Evolutionary conservation across 177 flowering plant genomes (phyloP).

Genomic region (Tripterygium wilfordii): DNA sequence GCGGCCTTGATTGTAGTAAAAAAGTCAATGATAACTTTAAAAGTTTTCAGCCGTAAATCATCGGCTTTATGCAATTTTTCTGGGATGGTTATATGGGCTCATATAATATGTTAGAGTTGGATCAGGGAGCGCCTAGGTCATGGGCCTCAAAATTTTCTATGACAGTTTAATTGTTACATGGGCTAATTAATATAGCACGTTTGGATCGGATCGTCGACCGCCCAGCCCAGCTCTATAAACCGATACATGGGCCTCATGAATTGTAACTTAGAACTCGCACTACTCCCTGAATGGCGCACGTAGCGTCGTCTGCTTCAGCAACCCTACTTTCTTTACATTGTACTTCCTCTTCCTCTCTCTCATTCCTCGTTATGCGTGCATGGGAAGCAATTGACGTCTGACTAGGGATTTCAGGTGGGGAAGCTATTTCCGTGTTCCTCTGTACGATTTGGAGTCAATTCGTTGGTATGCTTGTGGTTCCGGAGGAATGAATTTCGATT

Average conservation of each 20-base stretch:
- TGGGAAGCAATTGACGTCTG: too few species aligned
- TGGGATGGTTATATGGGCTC: too few species aligned
- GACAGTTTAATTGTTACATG: too few species aligned
- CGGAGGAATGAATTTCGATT: neutral
- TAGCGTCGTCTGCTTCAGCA: conserved; percentile 11
- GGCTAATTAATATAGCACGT: too few species aligned
- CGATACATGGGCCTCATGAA: too few species aligned
- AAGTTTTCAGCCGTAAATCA: conserved; percentile 51
- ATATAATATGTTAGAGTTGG: too few species aligned
- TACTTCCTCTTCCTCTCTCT: conserved; percentile 6
- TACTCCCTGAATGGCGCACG: conserved; percentile 19
- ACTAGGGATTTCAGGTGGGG: conserved; percentile 18
- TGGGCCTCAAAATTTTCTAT: too few species aligned
- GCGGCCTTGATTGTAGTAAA: conserved; percentile 47
- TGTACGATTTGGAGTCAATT: neutral
- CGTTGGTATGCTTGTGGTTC: neutral
- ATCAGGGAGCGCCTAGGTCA: too few species aligned
- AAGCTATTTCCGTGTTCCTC: conserved; percentile 12
- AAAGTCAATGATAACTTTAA: conserved; percentile 28
- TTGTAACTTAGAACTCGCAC: too few species aligned
- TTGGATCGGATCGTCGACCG: too few species aligned
- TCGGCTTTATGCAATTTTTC: conserved; percentile 37
- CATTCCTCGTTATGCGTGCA: too few species aligned
- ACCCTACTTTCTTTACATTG: conserved; percentile 12
- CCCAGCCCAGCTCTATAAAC: too few species aligned